Conservation (phyloP, 2,329 filamentous ascomycete species). For the Ophiocordyceps robertsii region DNA sequence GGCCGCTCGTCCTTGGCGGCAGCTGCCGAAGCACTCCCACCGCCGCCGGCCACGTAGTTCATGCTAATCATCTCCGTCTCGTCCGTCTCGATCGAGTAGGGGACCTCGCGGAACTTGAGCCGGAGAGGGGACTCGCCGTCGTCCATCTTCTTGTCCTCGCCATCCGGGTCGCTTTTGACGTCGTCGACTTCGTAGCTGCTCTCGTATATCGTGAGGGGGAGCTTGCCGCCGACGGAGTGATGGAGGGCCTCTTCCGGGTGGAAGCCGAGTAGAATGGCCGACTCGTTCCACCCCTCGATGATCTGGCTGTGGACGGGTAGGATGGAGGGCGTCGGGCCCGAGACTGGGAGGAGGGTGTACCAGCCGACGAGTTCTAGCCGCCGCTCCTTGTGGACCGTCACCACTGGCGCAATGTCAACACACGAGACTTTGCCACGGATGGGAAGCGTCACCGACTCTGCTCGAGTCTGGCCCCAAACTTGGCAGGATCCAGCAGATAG, state of each 20-base stretch:
- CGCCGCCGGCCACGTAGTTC: constrained; percentile 78
- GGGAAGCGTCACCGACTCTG: constrained; percentile 47
- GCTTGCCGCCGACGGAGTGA: constrained; percentile 55
- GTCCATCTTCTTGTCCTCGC: constrained; percentile 60
- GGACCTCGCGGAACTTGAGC: constrained; percentile 69
- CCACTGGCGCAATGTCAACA: constrained; percentile 42
- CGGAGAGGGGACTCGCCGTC: constrained; percentile 43
- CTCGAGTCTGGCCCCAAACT: constrained; percentile 67
- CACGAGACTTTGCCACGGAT: neutral
- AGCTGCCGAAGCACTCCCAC: constrained; percentile 62
- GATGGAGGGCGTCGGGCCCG: constrained; percentile 56
- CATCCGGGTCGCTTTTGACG: constrained; percentile 28
- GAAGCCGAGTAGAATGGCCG: constrained; percentile 76
- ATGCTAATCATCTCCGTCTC: constrained; percentile 98
- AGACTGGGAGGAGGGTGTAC: constrained; percentile 66
- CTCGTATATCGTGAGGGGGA: constrained; percentile 88
- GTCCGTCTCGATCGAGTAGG: constrained; percentile 81
- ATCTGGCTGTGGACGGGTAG: constrained; percentile 70
- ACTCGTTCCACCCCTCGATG: constrained; percentile 64
- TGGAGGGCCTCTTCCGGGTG: constrained; percentile 50
- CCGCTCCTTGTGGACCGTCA: constrained; percentile 74
- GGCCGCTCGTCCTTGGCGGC: constrained; percentile 27
- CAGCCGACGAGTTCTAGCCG: constrained; percentile 80
- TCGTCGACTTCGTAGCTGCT: constrained; percentile 64
- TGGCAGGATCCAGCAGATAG: constrained; percentile 49